phyloP scores from a whole-genome alignment of 371 early-diverging fungal species.

The Mucor plumbeus region DNA sequence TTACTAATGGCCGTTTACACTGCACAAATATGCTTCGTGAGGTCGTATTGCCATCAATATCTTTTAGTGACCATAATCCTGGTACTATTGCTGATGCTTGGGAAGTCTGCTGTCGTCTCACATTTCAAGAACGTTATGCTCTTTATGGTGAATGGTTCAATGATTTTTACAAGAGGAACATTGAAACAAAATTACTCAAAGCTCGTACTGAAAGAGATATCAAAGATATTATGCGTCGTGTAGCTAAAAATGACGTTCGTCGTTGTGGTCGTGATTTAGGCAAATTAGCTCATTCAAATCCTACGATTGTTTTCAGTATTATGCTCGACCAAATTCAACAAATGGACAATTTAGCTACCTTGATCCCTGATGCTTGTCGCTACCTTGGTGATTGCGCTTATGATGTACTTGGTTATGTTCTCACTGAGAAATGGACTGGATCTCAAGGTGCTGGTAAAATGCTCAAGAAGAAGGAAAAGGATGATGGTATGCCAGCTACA shows the following conservation, averaged over 20 bases:
- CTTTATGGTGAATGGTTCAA: constrained; percentile 87
- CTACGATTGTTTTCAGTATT: constrained; percentile 75
- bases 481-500: constrained; percentile 54
- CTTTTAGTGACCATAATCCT: constrained; percentile 71
- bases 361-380: constrained; percentile 86
- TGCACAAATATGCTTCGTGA: constrained; percentile 72
- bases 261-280: constrained; percentile 84
- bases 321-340: constrained; percentile 81
- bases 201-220: constrained; percentile 64
- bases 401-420: constrained; percentile 79
- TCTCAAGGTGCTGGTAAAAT: constrained; percentile 50
- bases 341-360: constrained; percentile 85
- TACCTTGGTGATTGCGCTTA: constrained; percentile 85
- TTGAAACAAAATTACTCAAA: constrained; percentile 53
- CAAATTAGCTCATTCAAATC: constrained; percentile 83
- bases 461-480: constrained; percentile 58
- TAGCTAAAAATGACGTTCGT: constrained; percentile 83
- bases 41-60: constrained; percentile 77
- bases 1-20: constrained; percentile 29
- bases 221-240: constrained; percentile 73
- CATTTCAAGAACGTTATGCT: constrained; percentile 70
- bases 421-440: constrained; percentile 74
- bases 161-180: constrained; percentile 57
- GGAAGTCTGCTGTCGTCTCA: constrained; percentile 68
- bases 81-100: constrained; percentile 79